Conservation (phyloP, 805 yeast species). For the Cyberlindnera mississippiensis region DNA sequence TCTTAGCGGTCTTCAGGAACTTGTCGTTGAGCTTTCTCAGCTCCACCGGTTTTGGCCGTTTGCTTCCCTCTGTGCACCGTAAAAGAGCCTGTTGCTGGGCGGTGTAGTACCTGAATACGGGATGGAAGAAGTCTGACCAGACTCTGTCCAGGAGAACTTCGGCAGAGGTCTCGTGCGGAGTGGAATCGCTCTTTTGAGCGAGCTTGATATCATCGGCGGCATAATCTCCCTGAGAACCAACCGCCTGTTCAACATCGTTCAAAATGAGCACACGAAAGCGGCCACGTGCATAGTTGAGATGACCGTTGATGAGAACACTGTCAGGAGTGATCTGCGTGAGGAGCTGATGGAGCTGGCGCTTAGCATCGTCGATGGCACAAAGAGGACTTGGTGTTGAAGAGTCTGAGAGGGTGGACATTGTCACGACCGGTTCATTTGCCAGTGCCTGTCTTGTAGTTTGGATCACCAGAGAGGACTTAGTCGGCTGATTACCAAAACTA, state of each 20-base stretch:
- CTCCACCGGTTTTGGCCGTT: slow-evolving; percentile 40
- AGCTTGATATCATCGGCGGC: slow-evolving; percentile 4
- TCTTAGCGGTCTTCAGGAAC: slow-evolving; percentile 46
- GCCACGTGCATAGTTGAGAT: slow-evolving; percentile 45
- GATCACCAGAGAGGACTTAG: too few relatives aligned
- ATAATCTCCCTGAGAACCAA: slow-evolving; percentile 1
- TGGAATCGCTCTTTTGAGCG: slow-evolving; percentile 7
- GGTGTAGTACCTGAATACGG: slow-evolving; percentile 50
- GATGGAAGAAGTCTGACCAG: slow-evolving; percentile 64
- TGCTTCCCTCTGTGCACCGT: neutral
- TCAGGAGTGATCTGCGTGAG: slow-evolving; percentile 20
- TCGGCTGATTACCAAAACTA: too few relatives aligned
- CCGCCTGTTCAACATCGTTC: slow-evolving; percentile 29
- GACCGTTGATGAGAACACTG: slow-evolving; percentile 33
- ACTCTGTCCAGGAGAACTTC: slow-evolving; percentile 43
- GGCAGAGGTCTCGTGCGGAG: slow-evolving; percentile 11
- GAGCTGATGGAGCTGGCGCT: slow-evolving; percentile 5
- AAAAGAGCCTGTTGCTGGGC: slow-evolving; percentile 12
- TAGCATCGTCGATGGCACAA: slow-evolving; percentile 10
- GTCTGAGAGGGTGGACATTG: neutral
- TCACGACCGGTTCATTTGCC: neutral
- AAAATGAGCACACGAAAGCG: slow-evolving; percentile 42
- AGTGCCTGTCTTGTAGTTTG: neutral
- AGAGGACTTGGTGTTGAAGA: slow-evolving; percentile 1
- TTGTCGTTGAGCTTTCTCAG: slow-evolving; percentile 50